Evolutionary conservation across 129 eudicot species (phyloP), one percentile per base, ranked within the genome.

Genomic region (Flaveria trinervia): DNA sequence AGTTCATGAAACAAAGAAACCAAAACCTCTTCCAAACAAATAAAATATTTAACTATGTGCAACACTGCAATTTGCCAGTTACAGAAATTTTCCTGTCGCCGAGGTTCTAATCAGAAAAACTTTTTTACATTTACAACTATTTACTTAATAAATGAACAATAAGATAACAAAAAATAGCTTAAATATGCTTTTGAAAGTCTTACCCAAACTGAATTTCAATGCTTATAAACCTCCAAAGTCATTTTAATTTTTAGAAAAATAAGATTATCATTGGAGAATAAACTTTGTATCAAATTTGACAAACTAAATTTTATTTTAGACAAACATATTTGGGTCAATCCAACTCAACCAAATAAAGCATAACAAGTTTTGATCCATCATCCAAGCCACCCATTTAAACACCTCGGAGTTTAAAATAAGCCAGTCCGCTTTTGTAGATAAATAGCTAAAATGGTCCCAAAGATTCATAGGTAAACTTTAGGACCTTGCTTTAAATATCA

Each of bases 1-100:
- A 28, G 72, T 49, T 33, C 14, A 50, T 10, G 51, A 74, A 75
- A 64, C 79, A 46, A 52, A 52, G 48, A 26, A 71, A 26, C 49
- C 9, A 2, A 50, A 75, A 25, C 10, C 62, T 56, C 28, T n/a
- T 54, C 23, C 10, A 54, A 54, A 54, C 60, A n/a, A 54, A 54
- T n/a, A 20, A 54, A 54, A 54, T n/a, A 54, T 54, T 54, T 54
- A 16, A 54, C 23, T 54, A 1, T 54, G 60, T 54, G 11, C 50
- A 45, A 45, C 50, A 45, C 13, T 45, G 50, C 26, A 8, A 18
- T 25, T 56, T 56, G 18, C 1, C 13, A 39, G 5, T 20, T 18
- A 55, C 9, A 55, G 28, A 55, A 54, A 7, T 25, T 54, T 55
- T 55, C 28, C 62, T 55, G 26, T 55, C 20, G 12, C 20, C 5